Conservation (phyloP, 2,329 filamentous ascomycete species). For the Juglanconis sp. region DNA sequence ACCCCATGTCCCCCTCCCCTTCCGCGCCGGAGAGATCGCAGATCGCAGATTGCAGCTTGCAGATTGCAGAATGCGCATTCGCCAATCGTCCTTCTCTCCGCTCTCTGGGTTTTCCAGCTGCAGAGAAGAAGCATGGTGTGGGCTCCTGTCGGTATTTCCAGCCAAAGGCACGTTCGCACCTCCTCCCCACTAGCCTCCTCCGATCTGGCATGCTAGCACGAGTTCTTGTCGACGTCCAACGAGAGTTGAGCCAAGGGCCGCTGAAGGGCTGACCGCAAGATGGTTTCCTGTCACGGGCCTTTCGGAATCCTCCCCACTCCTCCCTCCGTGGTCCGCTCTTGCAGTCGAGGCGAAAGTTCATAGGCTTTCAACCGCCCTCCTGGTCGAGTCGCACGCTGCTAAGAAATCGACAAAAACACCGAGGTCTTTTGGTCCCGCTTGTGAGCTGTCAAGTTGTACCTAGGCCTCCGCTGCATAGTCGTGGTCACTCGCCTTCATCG, state of each 20-base stretch:
- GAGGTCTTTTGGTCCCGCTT: constrained; percentile 11
- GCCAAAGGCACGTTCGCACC: constrained; percentile 4
- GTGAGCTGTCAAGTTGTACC: constrained; percentile 14
- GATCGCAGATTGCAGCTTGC: too few species aligned
- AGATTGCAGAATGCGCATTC: constrained; percentile 14
- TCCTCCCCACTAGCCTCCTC: background rate
- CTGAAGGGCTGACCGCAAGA: constrained; percentile 16
- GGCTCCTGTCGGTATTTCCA: background rate
- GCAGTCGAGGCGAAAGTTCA: constrained; percentile 5
- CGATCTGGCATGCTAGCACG: constrained; percentile 15
- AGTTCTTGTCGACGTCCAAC: constrained; percentile 11
- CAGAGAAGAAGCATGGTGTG: constrained; percentile 9
- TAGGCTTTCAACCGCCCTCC: constrained; percentile 12
- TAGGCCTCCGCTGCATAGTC: constrained; percentile 13
- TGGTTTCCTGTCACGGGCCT: constrained; percentile 14
- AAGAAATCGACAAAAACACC: constrained; percentile 12
- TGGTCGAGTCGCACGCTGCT: constrained; percentile 12
- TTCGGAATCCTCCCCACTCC: constrained; percentile 14
- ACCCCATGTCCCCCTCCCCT: background rate
- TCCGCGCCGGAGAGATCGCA: constrained; percentile 6
- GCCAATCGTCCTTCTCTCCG: background rate
- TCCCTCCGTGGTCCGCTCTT: constrained; percentile 12
- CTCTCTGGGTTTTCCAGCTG: constrained; percentile 6
- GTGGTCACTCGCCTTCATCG: background rate
- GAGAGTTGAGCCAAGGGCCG: constrained; percentile 10